These are phyloP conservation scores for Acephala macrosclerotiorum DNA, from an alignment of 2,329 filamentous ascomycete genomes.

Conservation along the genomic window DNA sequence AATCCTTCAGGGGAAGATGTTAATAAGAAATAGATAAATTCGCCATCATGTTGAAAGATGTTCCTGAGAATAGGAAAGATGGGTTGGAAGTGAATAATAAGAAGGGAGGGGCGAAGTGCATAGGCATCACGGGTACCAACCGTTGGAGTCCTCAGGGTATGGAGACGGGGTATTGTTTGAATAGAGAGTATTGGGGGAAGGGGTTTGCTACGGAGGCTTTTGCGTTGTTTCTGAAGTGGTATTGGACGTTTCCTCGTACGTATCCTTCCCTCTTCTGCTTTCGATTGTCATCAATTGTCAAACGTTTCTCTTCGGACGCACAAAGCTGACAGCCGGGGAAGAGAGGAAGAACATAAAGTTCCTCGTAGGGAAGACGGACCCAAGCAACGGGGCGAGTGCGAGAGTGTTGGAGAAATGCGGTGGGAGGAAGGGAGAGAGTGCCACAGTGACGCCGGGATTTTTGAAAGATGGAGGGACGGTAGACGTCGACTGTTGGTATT, in stretches of 20 bases:
- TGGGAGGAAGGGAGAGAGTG: conserved; percentile 27
- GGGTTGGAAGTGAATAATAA: neutral
- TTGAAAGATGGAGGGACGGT: conserved; percentile 7
- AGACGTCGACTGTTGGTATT: conserved; percentile 33
- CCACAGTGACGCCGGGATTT: conserved; percentile 1
- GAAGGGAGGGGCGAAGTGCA: conserved; percentile 8
- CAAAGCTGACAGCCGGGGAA: no score
- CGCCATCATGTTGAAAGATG: conserved; percentile 25
- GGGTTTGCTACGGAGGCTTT: conserved; percentile 36
- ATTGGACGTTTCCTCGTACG: conserved; percentile 32
- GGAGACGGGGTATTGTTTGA: conserved; percentile 35
- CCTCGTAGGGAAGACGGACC: conserved; percentile 34
- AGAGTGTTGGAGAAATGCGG: conserved; percentile 31
- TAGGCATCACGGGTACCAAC: conserved; percentile 36
- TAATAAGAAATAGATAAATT: conserved; percentile 27
- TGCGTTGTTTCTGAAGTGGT: conserved; percentile 30
- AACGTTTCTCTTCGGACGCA: no score
- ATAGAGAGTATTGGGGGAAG: conserved; percentile 34
- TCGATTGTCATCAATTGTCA: neutral
- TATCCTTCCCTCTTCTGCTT: conserved; percentile 3
- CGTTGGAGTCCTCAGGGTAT: conserved; percentile 29
- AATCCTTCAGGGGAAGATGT: neutral
- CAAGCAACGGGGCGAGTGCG: conserved; percentile 30
- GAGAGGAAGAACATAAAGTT: conserved; percentile 31
- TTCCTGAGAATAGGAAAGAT: no score